A percentile compares a stretch with the other conserved stretches of the same genome.
phyloP scores from a whole-genome alignment of 345 rosid genomes.

The Sisymbrium altissimum region DNA sequence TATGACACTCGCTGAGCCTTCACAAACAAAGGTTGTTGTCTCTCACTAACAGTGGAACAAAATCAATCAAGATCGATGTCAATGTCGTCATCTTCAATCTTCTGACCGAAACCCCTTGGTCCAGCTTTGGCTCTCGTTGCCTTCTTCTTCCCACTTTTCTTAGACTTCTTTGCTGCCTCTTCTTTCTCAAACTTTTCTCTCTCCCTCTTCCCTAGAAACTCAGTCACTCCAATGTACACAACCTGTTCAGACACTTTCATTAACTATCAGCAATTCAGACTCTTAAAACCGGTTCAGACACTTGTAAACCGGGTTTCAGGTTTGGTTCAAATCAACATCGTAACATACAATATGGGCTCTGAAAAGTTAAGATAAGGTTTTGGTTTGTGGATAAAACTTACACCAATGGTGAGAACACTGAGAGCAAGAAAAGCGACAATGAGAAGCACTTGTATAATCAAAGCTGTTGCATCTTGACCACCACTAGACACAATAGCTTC shows the following conservation, averaged over 20 bases:
- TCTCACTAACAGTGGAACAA: not conserved
- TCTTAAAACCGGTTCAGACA: not conserved
- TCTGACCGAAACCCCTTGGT: slow-evolving; percentile 70
- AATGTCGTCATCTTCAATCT: slow-evolving; percentile 39
- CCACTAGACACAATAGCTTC: slow-evolving; percentile 29
- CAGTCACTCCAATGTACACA: slow-evolving; percentile 68
- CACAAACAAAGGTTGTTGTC: not conserved
- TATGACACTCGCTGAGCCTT: not conserved
- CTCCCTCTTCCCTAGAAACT: slow-evolving; percentile 70
- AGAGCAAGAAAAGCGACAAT: slow-evolving; percentile 59
- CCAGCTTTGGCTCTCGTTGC: slow-evolving; percentile 50
- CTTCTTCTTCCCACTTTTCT: slow-evolving; percentile 54
- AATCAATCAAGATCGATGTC: slow-evolving; percentile 27
- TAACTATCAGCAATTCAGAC: not conserved
- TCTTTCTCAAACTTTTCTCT: slow-evolving; percentile 71
- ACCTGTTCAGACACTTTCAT: slow-evolving; percentile 41
- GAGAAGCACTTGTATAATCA: slow-evolving; percentile 51
- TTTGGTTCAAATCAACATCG: not conserved
- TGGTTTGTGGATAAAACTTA: slow-evolving; percentile 32
- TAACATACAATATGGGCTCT: not conserved
- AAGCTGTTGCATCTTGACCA: slow-evolving; percentile 46
- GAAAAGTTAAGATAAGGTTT: slow-evolving; percentile 20
- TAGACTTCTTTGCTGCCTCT: slow-evolving; percentile 54
- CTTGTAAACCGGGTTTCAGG: slow-evolving; percentile 8
- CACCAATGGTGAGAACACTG: slow-evolving; percentile 75